Evolutionary conservation across 2,329 filamentous ascomycete species (phyloP), one percentile per base, ranked within the genome.

Genomic region (Diplodia mutila): DNA sequence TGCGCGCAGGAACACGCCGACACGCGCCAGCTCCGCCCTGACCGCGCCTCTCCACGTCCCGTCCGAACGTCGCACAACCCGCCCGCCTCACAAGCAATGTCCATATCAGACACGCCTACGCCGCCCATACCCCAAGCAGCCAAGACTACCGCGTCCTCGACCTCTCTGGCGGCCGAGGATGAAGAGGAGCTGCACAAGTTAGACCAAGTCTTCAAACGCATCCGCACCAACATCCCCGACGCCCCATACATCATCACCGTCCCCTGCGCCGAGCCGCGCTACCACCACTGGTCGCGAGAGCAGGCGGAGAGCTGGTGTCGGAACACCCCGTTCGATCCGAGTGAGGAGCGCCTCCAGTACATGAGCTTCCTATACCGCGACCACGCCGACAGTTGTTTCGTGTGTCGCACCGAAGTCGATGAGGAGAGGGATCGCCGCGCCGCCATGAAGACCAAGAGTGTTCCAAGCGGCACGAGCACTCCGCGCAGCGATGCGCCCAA

Each of bases 261-360:
- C n/a, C 81, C 81, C 14, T 81, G 82, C 34, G 75, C 83, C 63
- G 72, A 81, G 53, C 77, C 78, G 4, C 72, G 72, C 51, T 84
- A 81, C 70, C 76, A 77, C 65, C 80, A 83, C 67, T 74, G 76
- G 65, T 80, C 79, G n/a, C 74, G 75, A 42, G 76, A 81, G 69
- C 73, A 80, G 72, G 73, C 77, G 68, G 71, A 76, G 67, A 74
- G 75, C 68, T 84, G 81, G 81, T 79, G 79, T 69, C 69, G 71
- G 34, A 80, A 84, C 67, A 84, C 83, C 2, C 83, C 86, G 4
- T 90, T 89, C 75, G 76, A 79, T 61, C 76, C 76, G 21, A 79
- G 84, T 70, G 87, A 90, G 75, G 83, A 87, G 72, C 80, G 84
- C 71, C 79, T 87, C 64, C 87, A 89, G 73, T 89, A 89, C 75